Base-by-base conservation (phyloP, 305 asterid genomes). In the Rubia balearica region DNA sequence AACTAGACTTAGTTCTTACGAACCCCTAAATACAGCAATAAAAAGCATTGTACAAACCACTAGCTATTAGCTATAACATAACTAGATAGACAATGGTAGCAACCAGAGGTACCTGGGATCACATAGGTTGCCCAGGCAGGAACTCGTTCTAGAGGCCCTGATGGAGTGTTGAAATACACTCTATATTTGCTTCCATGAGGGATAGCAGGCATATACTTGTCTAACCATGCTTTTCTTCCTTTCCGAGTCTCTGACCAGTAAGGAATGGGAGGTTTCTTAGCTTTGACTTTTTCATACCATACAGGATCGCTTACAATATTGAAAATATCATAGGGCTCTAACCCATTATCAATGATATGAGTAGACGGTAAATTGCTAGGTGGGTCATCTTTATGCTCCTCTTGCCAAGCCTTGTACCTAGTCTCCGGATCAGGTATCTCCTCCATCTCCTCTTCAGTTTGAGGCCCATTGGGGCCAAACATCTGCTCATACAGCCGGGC, bases 61-160 rank as follows among this genome's bases (percentile, higher is more conserved):
- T 24, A 36, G 4, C 51, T 21, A 41, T 45, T n/a, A 62, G 53
- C 68, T 57, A 17, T 21, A 45, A 45, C 40, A 16, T 30, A 48
- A 24, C 27, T 69, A 55, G 40, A 65, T n/a, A 69, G 38, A 48
- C 56, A n/a, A 13, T 40, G 46, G 38, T 16, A 69, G 55, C 65
- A 56, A 55, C 69, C 65, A 69, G 45, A 40, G 69, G 67, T 71
- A 92, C 98, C 97, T 84, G 97, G 97, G 83, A 84, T 78, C 64
- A 94, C 99, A 70, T 87, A 89, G 61, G 95, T 90, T 80, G 99
- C 99, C 98, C 99, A 94, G 77, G 99, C 98, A 80, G 98, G 98
- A 67, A 94, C 95, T 71, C 99, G 89, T 81, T 94, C 99, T 66
- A 94, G 82, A 72, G 97, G 94, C 78, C 99, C 99, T 66, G 76